Evolutionary conservation across 441 rosid genomes (phyloP).

Genomic region (Capsella rubella): DNA sequence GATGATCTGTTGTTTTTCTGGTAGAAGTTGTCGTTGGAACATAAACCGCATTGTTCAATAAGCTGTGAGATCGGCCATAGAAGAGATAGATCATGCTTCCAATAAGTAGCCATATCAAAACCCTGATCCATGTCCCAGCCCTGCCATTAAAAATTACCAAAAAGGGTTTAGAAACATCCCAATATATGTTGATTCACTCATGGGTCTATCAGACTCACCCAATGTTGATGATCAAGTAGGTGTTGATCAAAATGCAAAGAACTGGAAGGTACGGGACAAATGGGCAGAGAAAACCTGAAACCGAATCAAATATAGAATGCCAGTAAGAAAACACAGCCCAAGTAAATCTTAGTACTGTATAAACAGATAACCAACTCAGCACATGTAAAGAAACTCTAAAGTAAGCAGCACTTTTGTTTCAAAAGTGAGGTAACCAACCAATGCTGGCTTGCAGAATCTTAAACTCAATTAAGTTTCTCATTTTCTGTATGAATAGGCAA

Average conservation of each 20-base stretch:
- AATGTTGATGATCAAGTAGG: constrained; percentile 68
- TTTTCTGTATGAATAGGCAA: constrained; percentile 3
- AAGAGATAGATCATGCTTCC: constrained; percentile 64
- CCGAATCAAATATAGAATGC: constrained; percentile 3
- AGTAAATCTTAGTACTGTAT: background rate
- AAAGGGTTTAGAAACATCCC: constrained; percentile 25
- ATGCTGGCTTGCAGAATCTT: background rate
- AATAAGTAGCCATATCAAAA: constrained; percentile 64
- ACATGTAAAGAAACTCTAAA: constrained; percentile 3
- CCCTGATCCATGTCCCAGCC: constrained; percentile 75
- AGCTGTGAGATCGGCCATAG: constrained; percentile 71
- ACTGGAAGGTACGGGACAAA: constrained; percentile 72
- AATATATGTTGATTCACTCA: background rate
- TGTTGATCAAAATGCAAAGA: constrained; percentile 72
- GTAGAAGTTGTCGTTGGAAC: constrained; percentile 50
- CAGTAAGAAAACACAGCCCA: background rate
- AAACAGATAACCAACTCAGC: constrained; percentile 15
- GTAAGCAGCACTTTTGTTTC: background rate
- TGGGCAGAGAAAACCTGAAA: constrained; percentile 75
- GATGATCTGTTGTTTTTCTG: constrained; percentile 52
- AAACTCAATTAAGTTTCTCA: constrained; percentile 16
- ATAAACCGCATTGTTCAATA: constrained; percentile 52
- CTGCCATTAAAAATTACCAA: constrained; percentile 45
- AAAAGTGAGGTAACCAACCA: background rate
- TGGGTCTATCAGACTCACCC: constrained; percentile 50